Evolutionary conservation across 805 yeast species (phyloP).

Genomic region (Wickerhamomyces mucosus): DNA sequence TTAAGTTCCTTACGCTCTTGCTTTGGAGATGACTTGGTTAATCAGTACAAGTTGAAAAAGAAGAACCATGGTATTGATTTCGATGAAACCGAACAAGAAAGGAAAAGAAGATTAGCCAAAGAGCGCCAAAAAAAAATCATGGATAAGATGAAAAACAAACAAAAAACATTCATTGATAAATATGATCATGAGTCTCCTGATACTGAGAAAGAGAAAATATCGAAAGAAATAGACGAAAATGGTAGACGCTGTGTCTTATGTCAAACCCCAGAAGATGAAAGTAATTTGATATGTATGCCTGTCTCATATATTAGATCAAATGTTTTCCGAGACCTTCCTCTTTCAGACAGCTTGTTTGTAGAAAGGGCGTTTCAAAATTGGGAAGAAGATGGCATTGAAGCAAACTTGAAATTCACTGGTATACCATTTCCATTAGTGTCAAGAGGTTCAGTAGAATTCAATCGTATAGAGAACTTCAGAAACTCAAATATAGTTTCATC

Average conservation of each 20-base stretch:
- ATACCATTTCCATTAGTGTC: slow-evolving; percentile 15
- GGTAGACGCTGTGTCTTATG: slow-evolving; percentile 63
- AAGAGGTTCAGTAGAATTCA: background rate
- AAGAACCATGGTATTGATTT: slow-evolving; percentile 29
- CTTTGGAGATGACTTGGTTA: slow-evolving; percentile 48
- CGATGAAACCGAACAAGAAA: slow-evolving; percentile 46
- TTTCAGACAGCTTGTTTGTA: background rate
- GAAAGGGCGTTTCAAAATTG: slow-evolving; percentile 13
- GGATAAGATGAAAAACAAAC: slow-evolving; percentile 62
- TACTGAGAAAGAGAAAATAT: slow-evolving; percentile 15
- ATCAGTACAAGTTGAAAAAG: slow-evolving; percentile 34
- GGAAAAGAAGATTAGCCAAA: slow-evolving; percentile 46
- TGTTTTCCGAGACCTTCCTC: slow-evolving; percentile 16
- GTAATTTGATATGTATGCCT: slow-evolving; percentile 51
- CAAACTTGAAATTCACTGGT: slow-evolving; percentile 20
- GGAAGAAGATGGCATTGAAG: slow-evolving; percentile 14
- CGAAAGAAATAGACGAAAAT: slow-evolving; percentile 19
- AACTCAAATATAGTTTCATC: slow-evolving; percentile 28
- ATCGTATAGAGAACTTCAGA: slow-evolving; percentile 2
- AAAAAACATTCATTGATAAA: slow-evolving; percentile 58
- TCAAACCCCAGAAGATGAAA: slow-evolving; percentile 38
- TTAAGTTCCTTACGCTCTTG: slow-evolving; percentile 42
- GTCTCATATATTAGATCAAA: slow-evolving; percentile 33
- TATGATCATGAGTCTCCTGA: slow-evolving; percentile 25
- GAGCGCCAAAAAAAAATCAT: slow-evolving; percentile 52